Evolutionary conservation across 208 protist genomes (phyloP).

Genomic region (Leishmania arabica): DNA sequence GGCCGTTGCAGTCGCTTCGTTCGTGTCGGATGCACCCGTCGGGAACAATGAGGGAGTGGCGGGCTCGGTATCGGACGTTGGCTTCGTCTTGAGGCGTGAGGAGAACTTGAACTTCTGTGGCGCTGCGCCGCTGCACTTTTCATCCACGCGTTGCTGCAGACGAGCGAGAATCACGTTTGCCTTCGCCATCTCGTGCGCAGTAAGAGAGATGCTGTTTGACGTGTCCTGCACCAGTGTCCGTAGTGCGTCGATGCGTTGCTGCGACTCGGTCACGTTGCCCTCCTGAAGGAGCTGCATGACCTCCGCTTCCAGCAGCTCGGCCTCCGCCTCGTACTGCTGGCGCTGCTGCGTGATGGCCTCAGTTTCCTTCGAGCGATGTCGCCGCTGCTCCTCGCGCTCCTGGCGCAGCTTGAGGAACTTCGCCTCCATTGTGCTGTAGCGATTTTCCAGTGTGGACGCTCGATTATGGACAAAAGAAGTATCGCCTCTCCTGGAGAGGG

Average conservation of each 20-base stretch:
- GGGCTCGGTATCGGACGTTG: background rate
- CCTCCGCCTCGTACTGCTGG: slow-evolving; percentile 66
- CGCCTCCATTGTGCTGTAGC: slow-evolving; percentile 44
- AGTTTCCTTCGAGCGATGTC: slow-evolving; percentile 37
- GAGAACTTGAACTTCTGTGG: slow-evolving; percentile 70
- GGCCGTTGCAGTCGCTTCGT: background rate
- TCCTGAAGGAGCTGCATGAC: slow-evolving; percentile 32
- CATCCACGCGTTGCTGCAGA: slow-evolving; percentile 67
- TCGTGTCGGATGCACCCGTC: background rate
- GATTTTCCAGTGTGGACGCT: background rate
- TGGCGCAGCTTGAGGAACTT: slow-evolving; percentile 74
- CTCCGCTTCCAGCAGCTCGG: slow-evolving; percentile 35
- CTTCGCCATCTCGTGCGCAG: slow-evolving; percentile 78
- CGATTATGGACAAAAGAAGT: background rate
- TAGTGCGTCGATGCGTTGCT: slow-evolving; percentile 48
- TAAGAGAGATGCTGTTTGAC: slow-evolving; percentile 53
- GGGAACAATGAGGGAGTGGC: background rate
- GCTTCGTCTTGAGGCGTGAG: slow-evolving; percentile 20
- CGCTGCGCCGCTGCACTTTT: slow-evolving; percentile 8
- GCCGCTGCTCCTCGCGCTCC: slow-evolving; percentile 65
- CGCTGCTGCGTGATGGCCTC: slow-evolving; percentile 43
- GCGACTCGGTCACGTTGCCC: slow-evolving; percentile 36
- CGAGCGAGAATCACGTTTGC: slow-evolving; percentile 65
- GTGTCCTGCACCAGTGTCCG: slow-evolving; percentile 65
- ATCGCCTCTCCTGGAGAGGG: background rate